These are phyloP conservation scores for Benincasa hispida DNA, from an alignment of 306 rosid species.

Conservation along the genomic window DNA sequence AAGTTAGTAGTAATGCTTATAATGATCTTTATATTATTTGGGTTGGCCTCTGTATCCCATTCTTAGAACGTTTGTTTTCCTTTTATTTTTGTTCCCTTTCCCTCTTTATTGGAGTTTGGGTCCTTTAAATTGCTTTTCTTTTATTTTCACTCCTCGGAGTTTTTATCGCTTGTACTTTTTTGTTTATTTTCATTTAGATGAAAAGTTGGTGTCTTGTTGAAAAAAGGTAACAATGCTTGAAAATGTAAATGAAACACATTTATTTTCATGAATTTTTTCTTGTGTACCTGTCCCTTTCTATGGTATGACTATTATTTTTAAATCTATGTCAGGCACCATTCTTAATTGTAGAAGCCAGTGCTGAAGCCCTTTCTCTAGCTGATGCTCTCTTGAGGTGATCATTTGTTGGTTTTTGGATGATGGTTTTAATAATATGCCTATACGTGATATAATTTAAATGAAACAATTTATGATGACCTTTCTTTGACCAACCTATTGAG, in stretches of 20 bases:
- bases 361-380: slow-evolving; percentile 68
- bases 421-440: not conserved
- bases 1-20: not conserved
- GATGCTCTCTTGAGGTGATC: slow-evolving; percentile 84
- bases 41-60: not conserved
- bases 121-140: not conserved
- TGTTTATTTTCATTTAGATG: not conserved
- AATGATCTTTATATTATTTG: not conserved
- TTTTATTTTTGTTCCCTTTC: not conserved
- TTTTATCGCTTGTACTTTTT: not conserved
- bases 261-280: not conserved
- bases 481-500: not conserved
- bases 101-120: not conserved
- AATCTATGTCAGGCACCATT: slow-evolving; percentile 65
- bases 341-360: slow-evolving; percentile 71
- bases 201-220: not conserved
- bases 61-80: not conserved
- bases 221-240: not conserved
- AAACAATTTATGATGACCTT: not conserved
- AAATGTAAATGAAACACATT: not conserved
- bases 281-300: not conserved
- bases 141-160: not conserved
- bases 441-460: not conserved
- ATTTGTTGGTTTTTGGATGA: slow-evolving; percentile 1
- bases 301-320: slow-evolving; percentile 16